Base-by-base conservation (phyloP, 768 basidiomycete genomes). In the Suillus subalutaceus region DNA sequence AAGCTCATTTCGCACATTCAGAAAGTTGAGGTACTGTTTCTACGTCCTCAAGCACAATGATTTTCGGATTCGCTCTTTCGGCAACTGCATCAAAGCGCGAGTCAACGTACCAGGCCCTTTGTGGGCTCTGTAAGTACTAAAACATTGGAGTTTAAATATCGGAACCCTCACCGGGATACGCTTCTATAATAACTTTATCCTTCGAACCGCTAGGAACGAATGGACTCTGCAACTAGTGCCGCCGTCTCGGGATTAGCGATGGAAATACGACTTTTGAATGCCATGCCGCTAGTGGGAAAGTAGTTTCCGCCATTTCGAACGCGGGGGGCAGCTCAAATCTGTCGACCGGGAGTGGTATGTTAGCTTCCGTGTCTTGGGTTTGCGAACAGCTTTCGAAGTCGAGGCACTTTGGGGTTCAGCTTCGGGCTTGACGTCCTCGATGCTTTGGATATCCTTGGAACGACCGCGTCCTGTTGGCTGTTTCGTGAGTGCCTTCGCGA, bases 21-120 rank as follows among this genome's bases (percentile, higher is more conserved):
- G 81, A 67, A 83, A 86, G 37, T 86, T 77, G 4, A 86, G 74
- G 72, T 87, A 95, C 1, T 74, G 66, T 10, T n/a, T 75, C 74
- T 26, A 81, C 71, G 10, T 88, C 81, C 71, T 96, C 94, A 50
- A 96, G 71, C 2, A 95, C 84, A 66, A 94, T 91, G 2, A 96
- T 70, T 68, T 90, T 68, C 84, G 82, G 64, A 96, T 83, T 55
- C 87, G 81, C 5, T 81, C 79, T 66, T 81, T 83, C 0, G 92
- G 92, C 16, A 94, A 80, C 9, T 84, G 75, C 48, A 96, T 79
- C 53, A 95, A 76, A 6, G 92, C 91, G 44, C 92, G 82, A 2
- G 94, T 91, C 37, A 96, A 75, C 60, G 84, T 81, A 6, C 94
- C 94, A 40, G 90, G 90, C 15, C 93, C 93, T 92, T 56, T 62